These are phyloP conservation scores for Leonotis leonurus DNA, from an alignment of 257 asterid species.

Conservation along the genomic window DNA sequence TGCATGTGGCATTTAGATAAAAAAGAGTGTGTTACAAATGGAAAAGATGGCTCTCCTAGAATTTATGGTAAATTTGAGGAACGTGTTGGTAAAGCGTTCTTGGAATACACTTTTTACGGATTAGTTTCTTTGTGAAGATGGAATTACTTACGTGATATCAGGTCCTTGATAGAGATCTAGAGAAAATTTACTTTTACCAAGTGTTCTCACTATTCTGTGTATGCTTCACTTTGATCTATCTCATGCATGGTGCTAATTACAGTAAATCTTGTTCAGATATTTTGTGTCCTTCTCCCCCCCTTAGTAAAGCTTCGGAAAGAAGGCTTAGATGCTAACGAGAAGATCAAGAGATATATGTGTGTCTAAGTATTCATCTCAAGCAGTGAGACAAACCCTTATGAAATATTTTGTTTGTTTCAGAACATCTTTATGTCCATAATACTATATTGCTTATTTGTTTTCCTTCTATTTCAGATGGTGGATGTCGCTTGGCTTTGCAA, in stretches of 20 bases:
- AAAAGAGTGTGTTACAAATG: neutral
- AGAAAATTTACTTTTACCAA: neutral
- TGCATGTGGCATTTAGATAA: neutral
- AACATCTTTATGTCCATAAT: neutral
- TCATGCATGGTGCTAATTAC: constrained; percentile 9
- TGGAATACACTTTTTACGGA: neutral
- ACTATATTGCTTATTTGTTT: constrained; percentile 15
- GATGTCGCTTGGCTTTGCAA: constrained; percentile 89
- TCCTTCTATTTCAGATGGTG: constrained; percentile 75
- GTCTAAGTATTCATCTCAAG: constrained; percentile 72
- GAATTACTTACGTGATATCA: neutral
- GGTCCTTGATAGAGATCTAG: neutral
- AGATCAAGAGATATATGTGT: constrained; percentile 99
- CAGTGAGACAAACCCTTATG: constrained; percentile 57
- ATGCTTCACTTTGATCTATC: constrained; percentile 8
- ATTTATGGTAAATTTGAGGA: neutral
- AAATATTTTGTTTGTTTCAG: constrained; percentile 13
- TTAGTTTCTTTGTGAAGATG: neutral
- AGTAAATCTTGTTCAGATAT: constrained; percentile 44
- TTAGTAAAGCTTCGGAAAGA: constrained; percentile 96
- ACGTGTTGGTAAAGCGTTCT: neutral
- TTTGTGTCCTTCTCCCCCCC: constrained; percentile 82
- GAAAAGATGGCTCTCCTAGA: neutral
- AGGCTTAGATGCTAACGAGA: constrained; percentile 98
- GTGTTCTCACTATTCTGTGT: neutral